Evolutionary conservation across 805 yeast species (phyloP).

Genomic region (Cyberlindnera suaveolens): DNA sequence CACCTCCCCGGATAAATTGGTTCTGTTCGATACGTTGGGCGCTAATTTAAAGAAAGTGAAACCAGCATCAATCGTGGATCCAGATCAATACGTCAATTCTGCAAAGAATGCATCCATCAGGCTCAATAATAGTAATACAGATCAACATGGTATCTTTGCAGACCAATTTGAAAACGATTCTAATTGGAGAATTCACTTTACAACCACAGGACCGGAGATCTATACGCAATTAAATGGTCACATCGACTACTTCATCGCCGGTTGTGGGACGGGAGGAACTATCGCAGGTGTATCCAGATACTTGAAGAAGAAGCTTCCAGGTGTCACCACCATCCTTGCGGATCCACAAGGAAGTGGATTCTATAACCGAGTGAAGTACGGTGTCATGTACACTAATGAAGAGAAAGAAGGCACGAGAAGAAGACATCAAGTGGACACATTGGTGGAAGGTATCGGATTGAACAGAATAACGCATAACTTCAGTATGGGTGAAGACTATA

Average conservation of each 20-base stretch:
- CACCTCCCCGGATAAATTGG: conserved; percentile 78
- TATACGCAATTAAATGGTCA: conserved; percentile 59
- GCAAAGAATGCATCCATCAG: conserved; percentile 65
- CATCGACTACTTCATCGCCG: conserved; percentile 76
- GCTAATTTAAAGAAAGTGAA: conserved; percentile 80
- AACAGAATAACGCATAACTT: conserved; percentile 84
- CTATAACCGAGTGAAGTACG: conserved; percentile 74
- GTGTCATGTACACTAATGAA: conserved; percentile 87
- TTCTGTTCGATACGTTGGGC: conserved; percentile 65
- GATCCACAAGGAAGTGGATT: conserved; percentile 97
- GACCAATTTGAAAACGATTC: conserved; percentile 92
- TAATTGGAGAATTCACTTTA: conserved; percentile 82
- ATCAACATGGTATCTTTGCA: conserved; percentile 67
- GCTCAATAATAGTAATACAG: conserved; percentile 31
- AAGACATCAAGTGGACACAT: conserved; percentile 93
- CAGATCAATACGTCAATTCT: conserved; percentile 84
- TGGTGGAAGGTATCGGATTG: conserved; percentile 90
- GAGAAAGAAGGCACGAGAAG: conserved; percentile 92
- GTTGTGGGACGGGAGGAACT: conserved; percentile 97
- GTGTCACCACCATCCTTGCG: conserved; percentile 55
- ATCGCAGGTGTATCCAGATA: conserved; percentile 84
- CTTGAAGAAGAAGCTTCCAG: conserved; percentile 44
- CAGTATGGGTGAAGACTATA: conserved; percentile 55
- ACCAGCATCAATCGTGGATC: conserved; percentile 94
- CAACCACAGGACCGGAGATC: conserved; percentile 91